phyloP scores from a whole-genome alignment of 139 green algal genomes.

The Picochlorum sp. region DNA sequence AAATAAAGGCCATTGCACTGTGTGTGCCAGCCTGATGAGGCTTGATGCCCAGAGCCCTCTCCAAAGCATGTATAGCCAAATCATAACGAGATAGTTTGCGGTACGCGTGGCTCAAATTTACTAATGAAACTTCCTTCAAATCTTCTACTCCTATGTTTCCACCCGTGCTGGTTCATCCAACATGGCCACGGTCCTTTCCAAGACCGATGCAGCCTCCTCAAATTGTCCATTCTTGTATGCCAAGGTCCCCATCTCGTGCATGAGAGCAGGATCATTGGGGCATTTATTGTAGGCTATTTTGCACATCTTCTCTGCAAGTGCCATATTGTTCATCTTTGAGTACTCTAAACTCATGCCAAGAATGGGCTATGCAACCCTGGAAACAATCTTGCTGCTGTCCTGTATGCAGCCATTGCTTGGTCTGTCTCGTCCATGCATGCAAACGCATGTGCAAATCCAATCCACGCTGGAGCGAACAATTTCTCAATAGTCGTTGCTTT shows the following conservation, averaged over 20 bases:
- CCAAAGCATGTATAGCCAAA: conserved; percentile 11
- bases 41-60: conserved; percentile 4
- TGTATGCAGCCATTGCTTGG: conserved; percentile 90
- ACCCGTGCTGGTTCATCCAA: conserved; percentile 46
- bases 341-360: conserved; percentile 86
- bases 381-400: conserved; percentile 87
- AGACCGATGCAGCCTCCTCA: conserved; percentile 3
- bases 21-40: conserved; percentile 48
- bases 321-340: conserved; percentile 79
- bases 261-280: conserved; percentile 68
- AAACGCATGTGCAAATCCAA: conserved; percentile 92
- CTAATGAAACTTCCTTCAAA: conserved; percentile 67
- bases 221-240: conserved; percentile 47
- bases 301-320: conserved; percentile 63
- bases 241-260: conserved; percentile 85
- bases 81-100: conserved; percentile 59
- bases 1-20: conserved; percentile 63
- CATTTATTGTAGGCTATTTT: conserved; percentile 58
- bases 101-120: conserved; percentile 82
- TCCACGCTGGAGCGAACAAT: conserved; percentile 80
- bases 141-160: conserved; percentile 17
- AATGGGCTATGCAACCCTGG: conserved; percentile 82
- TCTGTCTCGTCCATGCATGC: conserved; percentile 77
- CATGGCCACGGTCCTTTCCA: conserved; percentile 28
- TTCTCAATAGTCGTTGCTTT: conserved; percentile 75